Evolutionary conservation across 2,329 filamentous ascomycete genomes (phyloP).

Genomic region (Colletotrichum scovillei): DNA sequence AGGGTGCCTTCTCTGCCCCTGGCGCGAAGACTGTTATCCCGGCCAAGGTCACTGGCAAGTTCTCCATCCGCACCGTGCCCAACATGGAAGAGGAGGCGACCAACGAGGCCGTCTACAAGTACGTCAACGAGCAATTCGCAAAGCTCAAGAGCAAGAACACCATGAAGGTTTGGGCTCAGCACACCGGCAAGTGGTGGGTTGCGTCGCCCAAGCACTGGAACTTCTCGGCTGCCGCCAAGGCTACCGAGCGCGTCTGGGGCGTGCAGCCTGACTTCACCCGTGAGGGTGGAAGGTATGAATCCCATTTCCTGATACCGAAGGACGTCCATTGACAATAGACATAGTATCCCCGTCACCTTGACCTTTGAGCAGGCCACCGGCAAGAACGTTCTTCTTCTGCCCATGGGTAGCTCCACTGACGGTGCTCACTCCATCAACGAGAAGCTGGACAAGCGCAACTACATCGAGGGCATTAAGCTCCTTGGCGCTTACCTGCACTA

Average conservation of each 20-base stretch:
- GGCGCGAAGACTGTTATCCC: constrained; percentile 99
- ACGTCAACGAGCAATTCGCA: constrained; percentile 85
- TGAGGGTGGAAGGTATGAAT: constrained; percentile 85
- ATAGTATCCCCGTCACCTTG: constrained; percentile 92
- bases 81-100: constrained; percentile 96
- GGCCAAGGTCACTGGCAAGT: constrained; percentile 97
- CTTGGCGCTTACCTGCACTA: constrained; percentile 96
- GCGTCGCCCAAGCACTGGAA: constrained; percentile 99
- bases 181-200: constrained; percentile 99
- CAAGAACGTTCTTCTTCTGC: constrained; percentile 95
- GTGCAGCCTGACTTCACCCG: constrained; percentile 94
- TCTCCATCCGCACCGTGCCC: constrained; percentile 96
- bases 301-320: background rate
- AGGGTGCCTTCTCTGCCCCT: constrained; percentile 92
- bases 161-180: constrained; percentile 82
- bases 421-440: constrained; percentile 98
- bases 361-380: constrained; percentile 98
- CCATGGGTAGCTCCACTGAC: constrained; percentile 97
- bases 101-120: constrained; percentile 85
- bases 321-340: background rate
- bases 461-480: constrained; percentile 97
- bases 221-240: constrained; percentile 93
- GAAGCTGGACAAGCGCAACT: constrained; percentile 96
- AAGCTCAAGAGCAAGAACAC: constrained; percentile 94
- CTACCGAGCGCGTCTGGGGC: constrained; percentile 94